Base-by-base conservation (phyloP, 257 asterid genomes). In the Ballota nigra region DNA sequence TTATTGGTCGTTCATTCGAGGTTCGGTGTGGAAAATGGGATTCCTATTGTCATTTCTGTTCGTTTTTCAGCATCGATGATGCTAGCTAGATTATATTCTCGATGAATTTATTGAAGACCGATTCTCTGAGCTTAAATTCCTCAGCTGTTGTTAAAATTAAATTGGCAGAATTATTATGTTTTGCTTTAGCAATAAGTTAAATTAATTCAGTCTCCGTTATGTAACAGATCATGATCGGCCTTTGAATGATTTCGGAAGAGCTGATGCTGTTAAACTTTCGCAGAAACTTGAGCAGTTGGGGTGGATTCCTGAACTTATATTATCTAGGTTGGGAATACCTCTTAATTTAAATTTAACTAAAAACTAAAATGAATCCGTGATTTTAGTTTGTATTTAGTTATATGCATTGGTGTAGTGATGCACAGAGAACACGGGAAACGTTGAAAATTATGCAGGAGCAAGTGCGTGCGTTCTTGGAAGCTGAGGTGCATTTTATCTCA, bases 211-310 rank as follows among this genome's bases (percentile, higher is more conserved):
- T 56, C 52, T 29, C 29, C 12, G 36, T 73, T 79, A 45, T 55
- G 41, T 13, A 55, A 59, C 75, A 93, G 98, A 93, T 84, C 97
- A 93, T 83, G 98, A 93, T 82, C 94, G 96, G n/a, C 96, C 98
- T 13, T 72, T 93, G 84, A 91, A 94, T 80, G 83, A 85, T 67
- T 63, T 86, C 16, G 98, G 98, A 69, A 79, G 81, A 83, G 92
- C 75, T 66, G 98, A 87, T 85, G 97, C 98, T 41, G 77, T 82
- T 45, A 87, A 80, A 66, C 84, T 93, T 23, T 87, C 96, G 0
- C 80, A 75, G 77, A 87, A 91, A 82, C 98, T 93, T 57, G 86
- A 79, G 78, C 75, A 78, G 60, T 70, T 89, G 92, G 98, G 96
- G 10, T 93, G 98, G 98, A 82, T 87, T 80, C 98, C 98, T 57